phyloP scores from a whole-genome alignment of 176 grass and related monocot genomes.

The Oropetium thomaeum region DNA sequence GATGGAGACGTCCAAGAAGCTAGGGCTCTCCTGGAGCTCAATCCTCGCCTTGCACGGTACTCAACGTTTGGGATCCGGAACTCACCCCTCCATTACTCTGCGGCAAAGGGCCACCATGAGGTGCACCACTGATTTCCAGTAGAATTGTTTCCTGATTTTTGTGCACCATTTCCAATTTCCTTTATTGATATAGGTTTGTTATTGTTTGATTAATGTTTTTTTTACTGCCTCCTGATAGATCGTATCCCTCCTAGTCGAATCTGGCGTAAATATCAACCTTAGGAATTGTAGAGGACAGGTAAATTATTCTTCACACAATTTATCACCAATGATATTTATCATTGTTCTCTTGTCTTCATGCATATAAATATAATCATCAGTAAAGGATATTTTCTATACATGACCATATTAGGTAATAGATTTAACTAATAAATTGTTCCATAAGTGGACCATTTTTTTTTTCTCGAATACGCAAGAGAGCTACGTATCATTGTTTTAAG shows the following conservation, averaged over 20 bases:
- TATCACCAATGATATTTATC: conserved; percentile 10
- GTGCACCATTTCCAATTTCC: background rate
- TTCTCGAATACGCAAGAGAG: too few relatives aligned
- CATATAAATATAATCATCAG: background rate
- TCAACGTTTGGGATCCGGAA: conserved; percentile 83
- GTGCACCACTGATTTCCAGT: conserved; percentile 43
- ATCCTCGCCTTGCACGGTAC: conserved; percentile 79
- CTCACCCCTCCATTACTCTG: conserved; percentile 91
- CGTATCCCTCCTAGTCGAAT: conserved; percentile 88
- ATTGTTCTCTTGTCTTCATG: background rate
- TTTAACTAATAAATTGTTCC: background rate
- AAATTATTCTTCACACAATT: conserved; percentile 15
- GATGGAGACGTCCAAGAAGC: conserved; percentile 93
- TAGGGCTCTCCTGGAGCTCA: conserved; percentile 80
- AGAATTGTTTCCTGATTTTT: conserved; percentile 3
- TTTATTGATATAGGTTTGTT: conserved; percentile 8
- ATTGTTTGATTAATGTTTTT: conserved; percentile 20
- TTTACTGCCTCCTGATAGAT: conserved; percentile 48
- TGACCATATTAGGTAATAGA: conserved; percentile 7
- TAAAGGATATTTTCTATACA: conserved; percentile 3
- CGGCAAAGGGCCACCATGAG: conserved; percentile 89
- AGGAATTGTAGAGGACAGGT: conserved; percentile 90
- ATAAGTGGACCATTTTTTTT: background rate
- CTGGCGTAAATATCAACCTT: conserved; percentile 86
- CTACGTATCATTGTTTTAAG: too few relatives aligned